Base-by-base conservation (phyloP, 805 yeast species). In the Lachancea sp. region DNA sequence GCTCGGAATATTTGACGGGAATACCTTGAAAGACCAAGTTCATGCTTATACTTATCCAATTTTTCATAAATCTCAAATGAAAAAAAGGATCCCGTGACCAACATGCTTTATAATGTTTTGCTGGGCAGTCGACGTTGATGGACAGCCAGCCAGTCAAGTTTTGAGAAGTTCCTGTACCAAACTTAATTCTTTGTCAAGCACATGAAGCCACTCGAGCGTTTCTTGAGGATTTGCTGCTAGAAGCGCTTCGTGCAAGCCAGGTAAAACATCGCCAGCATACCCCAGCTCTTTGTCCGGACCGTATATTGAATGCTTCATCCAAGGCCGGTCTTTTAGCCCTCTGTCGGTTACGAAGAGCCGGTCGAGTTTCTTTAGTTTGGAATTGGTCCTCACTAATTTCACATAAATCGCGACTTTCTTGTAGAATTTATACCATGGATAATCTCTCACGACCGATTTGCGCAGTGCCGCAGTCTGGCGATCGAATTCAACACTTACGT, bases 371-470 rank as follows among this genome's bases (percentile, higher is more conserved):
- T 73, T 68, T 25, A 80, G 57, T 53, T 75, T 77, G 43, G 68
- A 66, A 51, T 82, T 81, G 5, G 77, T 65, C 25, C 75, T 59
- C 46, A 81, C 75, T 46, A 82, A 68, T 44, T 74, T 73, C 13
- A 82, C 73, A 41, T 79, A 81, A 3, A 80, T 69, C 41, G 67
- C 72, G 31, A 85, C 57, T 61, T 87, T 87, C 51, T 71, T 74
- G 51, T 70, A 73, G 42, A 74, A 66, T 50, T 74, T 70, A 67
- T 82, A 87, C 89, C 95, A 84, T 1, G 96, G 89, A 54, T 76
- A 83, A 54, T 87, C 97, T 36, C 72, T 66, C 1, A 71, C 63
- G 44, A 81, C 75, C 29, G 74, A 70, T 1, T 66, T 63, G 50
- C 78, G 79, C 22, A 86, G 68, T 1, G 68, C 59, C 3, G 56